These are phyloP conservation scores for Cryptococcus hybrid DNA, from an alignment of 1,284 basidiomycete genomes.

Conservation along the genomic window DNA sequence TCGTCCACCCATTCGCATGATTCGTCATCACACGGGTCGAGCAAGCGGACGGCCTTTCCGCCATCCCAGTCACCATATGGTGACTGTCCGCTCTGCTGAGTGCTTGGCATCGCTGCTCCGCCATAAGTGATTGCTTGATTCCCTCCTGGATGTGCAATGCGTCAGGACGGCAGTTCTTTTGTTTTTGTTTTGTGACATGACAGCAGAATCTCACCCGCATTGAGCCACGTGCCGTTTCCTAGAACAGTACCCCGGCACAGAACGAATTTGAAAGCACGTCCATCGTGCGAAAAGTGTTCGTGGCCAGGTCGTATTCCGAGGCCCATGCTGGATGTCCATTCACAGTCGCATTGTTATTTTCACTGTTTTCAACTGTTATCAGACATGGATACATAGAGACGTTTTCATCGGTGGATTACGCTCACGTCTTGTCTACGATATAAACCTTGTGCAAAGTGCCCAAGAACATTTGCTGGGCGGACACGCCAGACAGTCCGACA, in stretches of 20 bases:
- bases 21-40: slow-evolving; percentile 68
- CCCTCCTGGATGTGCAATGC: slow-evolving; percentile 19
- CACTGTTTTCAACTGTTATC: slow-evolving; percentile 32
- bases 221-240: slow-evolving; percentile 56
- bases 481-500: slow-evolving; percentile 65
- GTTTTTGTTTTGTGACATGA: not conserved
- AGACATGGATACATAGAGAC: not conserved
- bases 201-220: slow-evolving; percentile 39
- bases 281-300: slow-evolving; percentile 56
- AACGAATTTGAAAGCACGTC: slow-evolving; percentile 77
- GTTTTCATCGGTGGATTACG: not conserved
- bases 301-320: slow-evolving; percentile 52
- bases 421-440: slow-evolving; percentile 47
- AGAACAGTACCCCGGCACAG: slow-evolving; percentile 57
- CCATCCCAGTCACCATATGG: slow-evolving; percentile 62
- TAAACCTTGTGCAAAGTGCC: slow-evolving; percentile 52
- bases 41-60: slow-evolving; percentile 59
- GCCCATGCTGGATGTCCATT: slow-evolving; percentile 51
- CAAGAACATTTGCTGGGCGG: slow-evolving; percentile 63
- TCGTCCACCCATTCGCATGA: slow-evolving; percentile 79
- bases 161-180: not conserved
- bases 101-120: slow-evolving; percentile 53
- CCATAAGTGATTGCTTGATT: slow-evolving; percentile 75
- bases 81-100: slow-evolving; percentile 32
- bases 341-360: slow-evolving; percentile 29